Base-by-base conservation (phyloP, 768 basidiomycete species). In the Lanmaoa pseudosensibilis region DNA sequence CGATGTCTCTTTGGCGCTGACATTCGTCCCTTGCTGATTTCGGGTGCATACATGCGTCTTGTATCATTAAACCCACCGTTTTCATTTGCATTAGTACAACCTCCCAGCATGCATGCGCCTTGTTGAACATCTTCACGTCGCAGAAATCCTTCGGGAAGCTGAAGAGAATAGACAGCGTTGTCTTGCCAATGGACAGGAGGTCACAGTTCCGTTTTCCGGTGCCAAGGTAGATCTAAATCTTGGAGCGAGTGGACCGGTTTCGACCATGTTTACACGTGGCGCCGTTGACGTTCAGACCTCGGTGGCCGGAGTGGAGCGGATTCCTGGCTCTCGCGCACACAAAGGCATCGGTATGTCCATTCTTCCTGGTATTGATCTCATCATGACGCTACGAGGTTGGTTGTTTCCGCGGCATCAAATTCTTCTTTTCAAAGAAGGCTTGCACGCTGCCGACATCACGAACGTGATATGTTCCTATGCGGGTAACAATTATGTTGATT, bases 31-130 rank as follows among this genome's bases (percentile, higher is more conserved):
- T 21, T 27, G 6, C 33, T 41, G 10, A 30, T 41, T 53, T 54
- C 0, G 23, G 50, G 37, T 49, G 52, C 54, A 46, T 67, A 46
- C 58, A 69, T 67, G 60, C 56, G 36, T 39, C 19, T 18, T 39
- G 11, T 38, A 3, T 38, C 7, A 27, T 47, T 30, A 4, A n/a
- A 37, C 38, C 6, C 18, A 23, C 18, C 18, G 30, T 50, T 15
- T 46, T 32, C 25, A 4, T 39, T 21, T 7, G 16, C 16, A 38
- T 33, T 51, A 90, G 86, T 90, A 89, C 63, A 86, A 88, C 64
- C 75, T 91, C 18, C 87, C 90, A 0, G 83, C 87, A 5, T 90
- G 87, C 65, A 75, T 92, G 70, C 83, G 88, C 19, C 77, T 91
- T 33, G 68, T 91, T 16, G 88, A 91, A 67, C 84, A 86, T 4